Percentiles rank a stretch among this genome's conserved stretches.
Conservation (phyloP, 805 yeast genomes). For the Teunomyces pallodes region DNA sequence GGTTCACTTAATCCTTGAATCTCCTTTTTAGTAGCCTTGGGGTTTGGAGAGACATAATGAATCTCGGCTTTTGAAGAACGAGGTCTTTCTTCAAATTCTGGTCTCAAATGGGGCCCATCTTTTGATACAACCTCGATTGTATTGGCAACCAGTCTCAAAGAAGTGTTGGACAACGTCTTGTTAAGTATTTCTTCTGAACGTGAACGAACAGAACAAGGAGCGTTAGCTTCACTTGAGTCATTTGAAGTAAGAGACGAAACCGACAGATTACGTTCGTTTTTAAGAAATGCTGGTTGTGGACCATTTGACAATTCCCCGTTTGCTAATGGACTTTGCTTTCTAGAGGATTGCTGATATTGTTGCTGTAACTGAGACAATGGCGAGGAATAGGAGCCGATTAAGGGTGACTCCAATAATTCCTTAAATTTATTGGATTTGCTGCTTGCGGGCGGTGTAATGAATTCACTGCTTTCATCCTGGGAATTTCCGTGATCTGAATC, state of each 20-base stretch:
- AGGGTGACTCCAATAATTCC: slow-evolving; percentile 12
- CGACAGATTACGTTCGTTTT: slow-evolving; percentile 1
- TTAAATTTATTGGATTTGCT: slow-evolving; percentile 11
- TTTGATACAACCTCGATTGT: slow-evolving; percentile 2
- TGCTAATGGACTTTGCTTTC: neutral
- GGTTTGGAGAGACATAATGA: neutral
- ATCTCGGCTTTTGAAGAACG: slow-evolving; percentile 7
- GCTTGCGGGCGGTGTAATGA: slow-evolving; percentile 8
- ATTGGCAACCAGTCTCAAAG: slow-evolving; percentile 5
- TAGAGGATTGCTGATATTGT: slow-evolving; percentile 9
- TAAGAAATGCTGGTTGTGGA: slow-evolving; percentile 6
- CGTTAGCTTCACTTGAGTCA: slow-evolving; percentile 6
- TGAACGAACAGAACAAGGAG: slow-evolving; percentile 7
- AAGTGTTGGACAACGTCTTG: slow-evolving; percentile 11
- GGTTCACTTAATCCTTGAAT: neutral
- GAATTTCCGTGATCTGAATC: slow-evolving; percentile 9
- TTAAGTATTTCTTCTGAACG: slow-evolving; percentile 10
- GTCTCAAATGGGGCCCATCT: neutral
- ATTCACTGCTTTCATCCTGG: slow-evolving; percentile 2
- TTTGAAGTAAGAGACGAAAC: slow-evolving; percentile 4
- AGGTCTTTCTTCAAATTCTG: slow-evolving; percentile 4
- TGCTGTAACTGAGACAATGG: slow-evolving; percentile 15
- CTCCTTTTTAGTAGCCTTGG: neutral
- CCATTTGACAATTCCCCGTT: neutral
- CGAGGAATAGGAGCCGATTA: slow-evolving; percentile 9